A percentile compares a stretch with the other conserved stretches of the same genome.
Conservation (phyloP, 1,284 basidiomycete species). For the Blastosporella zonata region DNA sequence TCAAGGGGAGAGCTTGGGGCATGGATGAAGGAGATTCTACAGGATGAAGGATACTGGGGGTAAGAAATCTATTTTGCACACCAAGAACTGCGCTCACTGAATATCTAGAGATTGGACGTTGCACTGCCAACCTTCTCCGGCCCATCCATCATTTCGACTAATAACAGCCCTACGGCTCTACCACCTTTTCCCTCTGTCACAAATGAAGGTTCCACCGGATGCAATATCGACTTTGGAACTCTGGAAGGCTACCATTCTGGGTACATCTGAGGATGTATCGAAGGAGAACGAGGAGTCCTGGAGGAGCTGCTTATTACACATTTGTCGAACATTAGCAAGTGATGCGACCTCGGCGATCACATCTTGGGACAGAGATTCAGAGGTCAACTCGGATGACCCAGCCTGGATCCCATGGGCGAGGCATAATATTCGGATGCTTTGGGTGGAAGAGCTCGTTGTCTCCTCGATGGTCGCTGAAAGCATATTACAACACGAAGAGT, state of each 20-base stretch:
- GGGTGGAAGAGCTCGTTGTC: constrained; percentile 52
- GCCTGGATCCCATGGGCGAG: constrained; percentile 29
- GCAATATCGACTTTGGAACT: constrained; percentile 33
- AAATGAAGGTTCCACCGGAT: constrained; percentile 22
- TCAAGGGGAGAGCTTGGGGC: constrained; percentile 34
- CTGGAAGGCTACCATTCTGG: constrained; percentile 59
- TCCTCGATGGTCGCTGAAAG: constrained; percentile 45
- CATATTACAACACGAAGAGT: constrained; percentile 36
- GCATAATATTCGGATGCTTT: constrained; percentile 39
- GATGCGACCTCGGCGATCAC: constrained; percentile 22
- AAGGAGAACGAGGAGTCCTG: constrained; percentile 38
- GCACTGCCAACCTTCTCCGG: constrained; percentile 53
- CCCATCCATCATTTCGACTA: constrained; percentile 74
- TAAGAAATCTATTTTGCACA: constrained; percentile 31
- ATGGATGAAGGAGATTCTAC: constrained; percentile 50
- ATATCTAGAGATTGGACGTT: constrained; percentile 69
- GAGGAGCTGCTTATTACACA: constrained; percentile 30
- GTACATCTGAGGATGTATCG: constrained; percentile 38
- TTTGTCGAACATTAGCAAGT: constrained; percentile 32
- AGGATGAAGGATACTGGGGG: constrained; percentile 74
- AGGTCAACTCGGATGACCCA: not conserved
- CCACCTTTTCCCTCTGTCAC: constrained; percentile 33
- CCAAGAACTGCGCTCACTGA: constrained; percentile 11
- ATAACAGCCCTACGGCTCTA: constrained; percentile 69
- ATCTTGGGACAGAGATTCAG: constrained; percentile 12